Evolutionary conservation across 305 asterid species (phyloP), one percentile per base, ranked within the genome.

Genomic region (Fraxinus floribunda): DNA sequence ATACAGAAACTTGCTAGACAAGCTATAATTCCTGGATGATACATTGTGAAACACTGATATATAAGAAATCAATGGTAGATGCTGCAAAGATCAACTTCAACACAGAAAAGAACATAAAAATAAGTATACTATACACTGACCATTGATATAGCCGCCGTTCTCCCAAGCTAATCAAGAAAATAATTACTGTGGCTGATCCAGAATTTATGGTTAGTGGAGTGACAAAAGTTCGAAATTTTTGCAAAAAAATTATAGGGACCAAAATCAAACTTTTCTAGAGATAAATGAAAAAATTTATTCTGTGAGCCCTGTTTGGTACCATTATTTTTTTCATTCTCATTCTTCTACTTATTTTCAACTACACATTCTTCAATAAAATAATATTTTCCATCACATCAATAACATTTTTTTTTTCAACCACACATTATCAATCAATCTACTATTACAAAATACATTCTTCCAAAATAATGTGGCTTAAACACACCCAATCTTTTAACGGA

Each of bases 1-100:
- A 66, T 49, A 3, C 35, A 76, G 79, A 79, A 38, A 80, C 68
- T 79, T 60, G 70, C 75, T 76, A 78, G 39, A 74, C 71, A n/a
- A 64, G 66, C 41, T 36, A 46, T 11, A 24, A 11, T 16, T 55
- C 30, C 29, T 20, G 13, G 52, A 8, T 2, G 9, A 30, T 16
- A 24, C 30, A 22, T 20, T 34, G 55, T 44, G 55, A 11, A 44
- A 44, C 55, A 44, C 24, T 44, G n/a, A 44, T 10, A 44, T 8
- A 44, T 32, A 29, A 82, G 34, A 78, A 66, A 79, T 35, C 85
- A 60, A 57, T 6, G 39, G 11, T 30, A 49, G 29, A 20, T 62
- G 13, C 29, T 5, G 38, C 75, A 18, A 26, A 78, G 11, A 75
- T 44, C 24, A 62, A 35, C 34, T 22, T 60, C 13, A 60, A n/a